Conservation (phyloP, 306 rosid species). For the Vicia faba region DNA sequence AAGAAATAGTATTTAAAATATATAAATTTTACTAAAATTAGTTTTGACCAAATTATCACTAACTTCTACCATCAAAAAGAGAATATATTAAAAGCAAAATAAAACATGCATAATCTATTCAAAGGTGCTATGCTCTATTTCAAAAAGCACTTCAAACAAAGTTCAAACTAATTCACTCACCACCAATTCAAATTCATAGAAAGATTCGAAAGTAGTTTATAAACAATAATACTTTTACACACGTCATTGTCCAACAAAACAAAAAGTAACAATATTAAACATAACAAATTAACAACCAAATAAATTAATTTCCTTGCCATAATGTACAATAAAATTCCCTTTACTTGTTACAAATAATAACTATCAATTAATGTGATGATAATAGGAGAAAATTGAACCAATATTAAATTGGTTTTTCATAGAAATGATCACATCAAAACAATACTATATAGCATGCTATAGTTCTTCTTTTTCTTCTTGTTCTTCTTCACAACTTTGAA, state of each 20-base stretch:
- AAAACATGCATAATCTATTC: no score
- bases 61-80: no score
- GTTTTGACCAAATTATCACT: no score
- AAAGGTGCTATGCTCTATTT: no score
- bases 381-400: background rate
- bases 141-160: background rate
- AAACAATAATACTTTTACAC: constrained; percentile 3
- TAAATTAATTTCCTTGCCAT: constrained; percentile 29
- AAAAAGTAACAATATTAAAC: constrained; percentile 10
- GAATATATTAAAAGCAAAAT: no score
- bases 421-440: background rate
- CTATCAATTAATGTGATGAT: background rate
- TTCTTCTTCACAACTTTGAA: background rate
- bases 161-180: background rate
- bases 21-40: no score
- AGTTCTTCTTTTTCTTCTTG: no score
- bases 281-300: background rate
- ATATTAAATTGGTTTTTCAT: background rate
- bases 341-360: no score
- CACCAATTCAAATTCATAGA: constrained; percentile 26
- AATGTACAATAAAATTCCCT: background rate
- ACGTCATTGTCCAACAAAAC: constrained; percentile 26
- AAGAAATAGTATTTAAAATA: no score
- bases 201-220: constrained; percentile 16
- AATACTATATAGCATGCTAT: no score